Base-by-base conservation (phyloP, 2,329 filamentous ascomycete species). In the Cercospora brassicicola region DNA sequence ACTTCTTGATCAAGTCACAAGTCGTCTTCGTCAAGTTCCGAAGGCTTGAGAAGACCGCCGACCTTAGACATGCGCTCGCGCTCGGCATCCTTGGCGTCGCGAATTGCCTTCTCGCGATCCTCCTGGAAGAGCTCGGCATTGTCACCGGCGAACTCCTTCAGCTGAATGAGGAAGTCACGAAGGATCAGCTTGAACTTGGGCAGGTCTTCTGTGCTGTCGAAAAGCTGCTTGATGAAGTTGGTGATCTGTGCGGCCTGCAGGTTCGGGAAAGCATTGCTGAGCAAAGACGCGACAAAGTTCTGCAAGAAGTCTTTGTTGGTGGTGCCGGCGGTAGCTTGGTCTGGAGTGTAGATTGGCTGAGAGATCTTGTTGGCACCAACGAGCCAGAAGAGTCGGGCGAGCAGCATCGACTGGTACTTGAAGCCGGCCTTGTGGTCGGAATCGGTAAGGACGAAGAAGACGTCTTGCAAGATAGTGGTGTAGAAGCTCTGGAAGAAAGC, bases 401-500 rank as follows among this genome's bases (percentile, higher is more conserved):
- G 83, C 59, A 99, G 85, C 87, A 95, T 91, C 3, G 94, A 94
- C 82, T 99, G 95, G 8, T 94, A 95, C 85, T 99, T 99, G 85
- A 99, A 99, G 0, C 95, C 95, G 69, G 95, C 95, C 84, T 99
- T 99, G 86, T 99, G 95, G 76, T 99, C 95, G 69, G 91, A 94
- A 78, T 99, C 95, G 0, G 95, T 98, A 62, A 99, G 87, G 51
- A 99, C 95, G 77, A 97, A 99, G 86, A 99, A 96, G 13, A 99
- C 93, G 76, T 99, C 95, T 81, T 99, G 95, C 61, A 99, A 84
- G 73, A 99, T 98, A 1, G 92, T 89, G 64, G 96, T 90, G 81
- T 95, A 99, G 84, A 98, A 99, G 78, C 94, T 93, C 80, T 96
- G 93, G 89, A 99, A 99, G 86, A 99, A 99, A 51, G 92, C 90